Evolutionary conservation across 345 rosid genomes (phyloP), one percentile per base, ranked within the genome.

Genomic region (Sisymbrium altissimum): DNA sequence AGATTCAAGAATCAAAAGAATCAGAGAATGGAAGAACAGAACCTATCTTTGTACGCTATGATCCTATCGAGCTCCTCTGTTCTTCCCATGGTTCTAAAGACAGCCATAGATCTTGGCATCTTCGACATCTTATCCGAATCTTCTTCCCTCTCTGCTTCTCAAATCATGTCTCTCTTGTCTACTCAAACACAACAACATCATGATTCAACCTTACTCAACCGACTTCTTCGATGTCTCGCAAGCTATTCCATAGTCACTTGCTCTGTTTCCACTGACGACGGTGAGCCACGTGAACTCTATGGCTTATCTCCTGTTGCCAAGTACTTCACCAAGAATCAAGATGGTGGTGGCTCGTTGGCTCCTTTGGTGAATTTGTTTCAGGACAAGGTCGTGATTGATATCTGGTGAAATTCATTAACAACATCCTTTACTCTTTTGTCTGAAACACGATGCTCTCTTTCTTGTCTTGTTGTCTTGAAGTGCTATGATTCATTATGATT

Each of bases 61-160:
- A 41, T 41, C 19, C 6, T 78, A 43, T 72, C 72, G 0, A 78
- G 69, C 44, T 71, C 77, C 29, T 65, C 73, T 65, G 73, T 59
- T 59, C 81, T 78, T 72, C 70, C 81, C 9, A 72, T 72, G 81
- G 73, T 78, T 49, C 32, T 78, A 1, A 78, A 72, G 33, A 58
- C 77, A 66, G 59, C 81, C 2, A 66, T 70, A 40, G 77, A 78
- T 58, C 73, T 72, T 59, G 64, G 52, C 9, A 33, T 72, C 57
- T 65, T 78, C 64, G 77, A 72, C 48, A 78, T 78, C 5, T 21
- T 78, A 72, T n/a, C 76, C 4, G 15, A 70, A 1, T 72, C 44
- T 35, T 45, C 57, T 49, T 27, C 55, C 29, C 57, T 71, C 54
- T 72, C 77, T 58, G 69, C 57, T 52, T 40, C 77, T 49, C 64